Conservation (phyloP, 257 asterid species). For the Ajuga chamaepitys region DNA sequence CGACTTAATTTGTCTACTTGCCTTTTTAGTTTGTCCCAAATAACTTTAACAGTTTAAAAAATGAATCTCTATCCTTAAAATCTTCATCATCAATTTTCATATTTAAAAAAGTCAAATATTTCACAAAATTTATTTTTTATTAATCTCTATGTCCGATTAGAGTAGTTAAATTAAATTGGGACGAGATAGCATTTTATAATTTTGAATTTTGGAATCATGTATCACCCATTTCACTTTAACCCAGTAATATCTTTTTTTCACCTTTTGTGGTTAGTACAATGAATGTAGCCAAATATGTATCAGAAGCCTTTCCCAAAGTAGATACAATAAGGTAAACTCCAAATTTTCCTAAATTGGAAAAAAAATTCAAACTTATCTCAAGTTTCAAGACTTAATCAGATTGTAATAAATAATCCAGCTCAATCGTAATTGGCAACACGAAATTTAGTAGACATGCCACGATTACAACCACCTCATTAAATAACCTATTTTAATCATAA, state of each 20-base stretch:
- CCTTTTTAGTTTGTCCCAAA: too few relatives aligned
- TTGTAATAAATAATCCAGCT: conserved; percentile 7
- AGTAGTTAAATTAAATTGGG: too few relatives aligned
- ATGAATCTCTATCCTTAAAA: too few relatives aligned
- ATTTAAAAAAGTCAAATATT: too few relatives aligned
- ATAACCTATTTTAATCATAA: not conserved
- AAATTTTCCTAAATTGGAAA: not conserved
- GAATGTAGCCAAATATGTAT: not conserved
- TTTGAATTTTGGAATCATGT: too few relatives aligned
- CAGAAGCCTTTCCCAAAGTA: conserved; percentile 4
- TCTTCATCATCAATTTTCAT: too few relatives aligned
- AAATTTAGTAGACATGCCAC: not conserved
- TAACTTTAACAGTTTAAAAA: too few relatives aligned
- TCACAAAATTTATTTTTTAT: too few relatives aligned
- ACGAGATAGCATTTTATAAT: too few relatives aligned
- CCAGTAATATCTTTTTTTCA: not conserved
- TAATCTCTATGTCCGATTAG: too few relatives aligned
- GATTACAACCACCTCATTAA: not conserved
- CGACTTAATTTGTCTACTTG: too few relatives aligned
- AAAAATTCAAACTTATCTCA: not conserved
- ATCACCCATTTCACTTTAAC: too few relatives aligned
- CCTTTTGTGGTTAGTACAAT: not conserved
- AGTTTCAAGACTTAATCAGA: conserved; percentile 5
- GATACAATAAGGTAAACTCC: not conserved
- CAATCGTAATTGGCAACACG: not conserved